Evolutionary conservation across 257 asterid species (phyloP).

Genomic region (Handroanthus guayacan): DNA sequence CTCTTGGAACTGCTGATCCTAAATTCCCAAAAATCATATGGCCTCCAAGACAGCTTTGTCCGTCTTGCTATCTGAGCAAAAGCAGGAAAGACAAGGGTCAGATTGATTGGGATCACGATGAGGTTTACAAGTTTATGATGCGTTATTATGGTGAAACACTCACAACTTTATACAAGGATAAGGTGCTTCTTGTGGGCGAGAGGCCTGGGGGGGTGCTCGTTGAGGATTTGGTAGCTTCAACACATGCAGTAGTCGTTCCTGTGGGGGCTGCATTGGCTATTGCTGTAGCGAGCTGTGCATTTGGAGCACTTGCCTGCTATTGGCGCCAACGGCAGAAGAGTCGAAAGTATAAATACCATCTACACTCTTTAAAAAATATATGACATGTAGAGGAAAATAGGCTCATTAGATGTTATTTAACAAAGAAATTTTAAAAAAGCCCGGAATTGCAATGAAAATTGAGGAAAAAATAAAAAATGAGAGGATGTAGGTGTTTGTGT

Average conservation of each 20-base stretch:
- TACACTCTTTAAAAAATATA: slow-evolving; percentile 61
- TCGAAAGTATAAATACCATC: slow-evolving; percentile 66
- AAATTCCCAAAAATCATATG: slow-evolving; percentile 60
- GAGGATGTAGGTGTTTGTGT: slow-evolving; percentile 34
- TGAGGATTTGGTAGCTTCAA: slow-evolving; percentile 54
- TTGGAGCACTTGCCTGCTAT: slow-evolving; percentile 73
- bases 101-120: slow-evolving; percentile 53
- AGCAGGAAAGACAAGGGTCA: slow-evolving; percentile 24
- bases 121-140: slow-evolving; percentile 55
- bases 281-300: slow-evolving; percentile 74
- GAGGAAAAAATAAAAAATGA: background rate
- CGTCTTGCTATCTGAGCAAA: slow-evolving; percentile 54
- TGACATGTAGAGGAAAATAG: slow-evolving; percentile 35
- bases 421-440: slow-evolving; percentile 1
- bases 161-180: slow-evolving; percentile 50
- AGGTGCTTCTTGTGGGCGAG: slow-evolving; percentile 44
- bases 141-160: slow-evolving; percentile 57
- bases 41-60: slow-evolving; percentile 66
- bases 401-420: background rate
- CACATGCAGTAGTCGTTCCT: slow-evolving; percentile 65
- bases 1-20: slow-evolving; percentile 61
- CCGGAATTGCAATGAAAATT: background rate
- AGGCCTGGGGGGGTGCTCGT: slow-evolving; percentile 18
- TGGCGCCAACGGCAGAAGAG: slow-evolving; percentile 75
- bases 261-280: slow-evolving; percentile 75